Evolutionary conservation across 331 rosid species (phyloP).

Genomic region (Rosa hybrid): DNA sequence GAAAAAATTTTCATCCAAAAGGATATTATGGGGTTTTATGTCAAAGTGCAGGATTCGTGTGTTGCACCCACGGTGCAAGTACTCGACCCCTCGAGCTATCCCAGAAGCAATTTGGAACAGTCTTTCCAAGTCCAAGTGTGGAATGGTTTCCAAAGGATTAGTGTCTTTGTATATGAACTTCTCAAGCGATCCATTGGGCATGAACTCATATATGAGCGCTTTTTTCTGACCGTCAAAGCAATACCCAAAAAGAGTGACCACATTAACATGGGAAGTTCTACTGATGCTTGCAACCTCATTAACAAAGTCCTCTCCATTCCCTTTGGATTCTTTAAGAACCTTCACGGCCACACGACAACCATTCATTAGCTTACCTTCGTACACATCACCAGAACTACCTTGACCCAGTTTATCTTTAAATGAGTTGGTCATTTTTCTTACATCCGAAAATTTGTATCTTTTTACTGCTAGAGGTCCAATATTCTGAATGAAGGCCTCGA

Average conservation of each 20-base stretch:
- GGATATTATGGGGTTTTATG: no score
- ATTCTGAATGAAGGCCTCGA: conserved; percentile 23
- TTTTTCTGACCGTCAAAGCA: conserved; percentile 33
- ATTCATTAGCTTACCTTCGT: conserved; percentile 28
- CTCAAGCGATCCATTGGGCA: conserved; percentile 51
- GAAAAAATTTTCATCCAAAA: no score
- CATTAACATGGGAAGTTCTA: conserved; percentile 49
- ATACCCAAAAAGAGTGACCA: conserved; percentile 44
- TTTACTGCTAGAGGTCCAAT: conserved; percentile 17
- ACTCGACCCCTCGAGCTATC: conserved; percentile 46
- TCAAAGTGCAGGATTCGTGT: no score
- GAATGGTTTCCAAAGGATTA: not conserved
- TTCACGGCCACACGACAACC: conserved; percentile 41
- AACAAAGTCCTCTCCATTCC: conserved; percentile 38
- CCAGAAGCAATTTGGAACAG: conserved; percentile 25
- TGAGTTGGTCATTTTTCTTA: conserved; percentile 42
- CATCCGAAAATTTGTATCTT: conserved; percentile 37
- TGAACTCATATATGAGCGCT: conserved; percentile 41
- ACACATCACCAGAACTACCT: conserved; percentile 51
- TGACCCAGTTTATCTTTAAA: conserved; percentile 43
- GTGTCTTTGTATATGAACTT: conserved; percentile 28
- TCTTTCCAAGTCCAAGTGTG: conserved; percentile 20
- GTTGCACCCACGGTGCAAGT: conserved; percentile 47
- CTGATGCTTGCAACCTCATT: conserved; percentile 54
- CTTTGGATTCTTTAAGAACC: conserved; percentile 35